A percentile compares a stretch with the other conserved stretches of the same genome.
Conservation (phyloP, 2,329 filamentous ascomycete species). For the Cytospora leucostoma region DNA sequence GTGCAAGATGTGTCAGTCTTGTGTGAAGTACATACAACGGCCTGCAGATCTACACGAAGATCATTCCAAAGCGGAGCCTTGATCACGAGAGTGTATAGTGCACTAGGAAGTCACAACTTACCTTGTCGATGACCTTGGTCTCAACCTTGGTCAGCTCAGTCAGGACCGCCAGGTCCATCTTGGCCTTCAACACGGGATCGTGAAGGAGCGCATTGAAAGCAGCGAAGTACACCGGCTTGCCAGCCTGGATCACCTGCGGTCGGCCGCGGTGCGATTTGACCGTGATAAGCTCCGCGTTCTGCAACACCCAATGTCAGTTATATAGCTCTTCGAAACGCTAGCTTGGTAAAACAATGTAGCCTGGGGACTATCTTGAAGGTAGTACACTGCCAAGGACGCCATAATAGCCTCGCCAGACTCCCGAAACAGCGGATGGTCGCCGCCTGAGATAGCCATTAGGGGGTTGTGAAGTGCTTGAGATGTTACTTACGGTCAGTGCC, state of each 20-base stretch:
- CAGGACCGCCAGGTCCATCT: constrained; percentile 72
- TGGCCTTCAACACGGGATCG: constrained; percentile 72
- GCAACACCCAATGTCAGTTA: background rate
- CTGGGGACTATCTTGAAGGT: background rate
- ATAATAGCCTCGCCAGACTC: background rate
- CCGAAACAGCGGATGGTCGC: background rate
- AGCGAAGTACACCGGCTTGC: constrained; percentile 82
- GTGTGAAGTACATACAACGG: background rate
- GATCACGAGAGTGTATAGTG: too few species aligned
- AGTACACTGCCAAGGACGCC: background rate
- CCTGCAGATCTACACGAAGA: background rate
- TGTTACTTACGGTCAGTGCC: constrained; percentile 58
- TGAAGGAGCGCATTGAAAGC: constrained; percentile 73
- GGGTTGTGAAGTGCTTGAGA: background rate
- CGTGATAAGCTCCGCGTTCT: constrained; percentile 79
- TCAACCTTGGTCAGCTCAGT: constrained; percentile 71
- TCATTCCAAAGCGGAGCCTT: too few species aligned
- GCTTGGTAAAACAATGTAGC: background rate
- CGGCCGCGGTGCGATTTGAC: constrained; percentile 74
- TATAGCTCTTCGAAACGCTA: background rate
- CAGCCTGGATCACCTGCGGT: constrained; percentile 74
- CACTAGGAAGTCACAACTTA: background rate
- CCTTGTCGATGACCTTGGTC: constrained; percentile 70
- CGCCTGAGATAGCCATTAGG: background rate
- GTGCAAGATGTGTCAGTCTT: background rate